A percentile compares a stretch with the other conserved stretches of the same genome.
These are phyloP conservation scores for Apiotrichum gamsii DNA, from an alignment of 1,284 basidiomycete species.

Conservation along the genomic window DNA sequence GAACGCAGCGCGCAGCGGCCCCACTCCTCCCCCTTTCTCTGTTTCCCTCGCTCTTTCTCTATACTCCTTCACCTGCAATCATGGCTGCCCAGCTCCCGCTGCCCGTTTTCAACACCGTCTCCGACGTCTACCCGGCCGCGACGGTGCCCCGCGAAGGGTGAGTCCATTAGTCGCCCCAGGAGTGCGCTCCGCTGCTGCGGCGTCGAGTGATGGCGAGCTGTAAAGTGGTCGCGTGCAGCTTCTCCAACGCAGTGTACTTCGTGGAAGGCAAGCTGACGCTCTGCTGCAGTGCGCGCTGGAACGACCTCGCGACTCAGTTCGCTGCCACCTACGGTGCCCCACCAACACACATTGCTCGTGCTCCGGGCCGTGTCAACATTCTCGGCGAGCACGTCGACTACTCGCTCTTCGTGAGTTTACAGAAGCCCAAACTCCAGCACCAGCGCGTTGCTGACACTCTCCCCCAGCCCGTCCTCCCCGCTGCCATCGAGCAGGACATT, in stretches of 20 bases:
- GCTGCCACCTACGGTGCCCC: conserved; percentile 58
- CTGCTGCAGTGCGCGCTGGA: conserved; percentile 55
- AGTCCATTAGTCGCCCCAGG: too few relatives aligned
- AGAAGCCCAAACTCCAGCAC: background rate
- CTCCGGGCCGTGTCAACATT: conserved; percentile 76
- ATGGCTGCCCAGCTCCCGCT: conserved; percentile 56
- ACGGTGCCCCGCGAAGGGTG: conserved; percentile 55
- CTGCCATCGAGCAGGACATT: conserved; percentile 78
- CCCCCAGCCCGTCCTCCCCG: conserved; percentile 58
- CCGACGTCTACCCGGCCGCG: conserved; percentile 56
- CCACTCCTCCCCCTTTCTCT: too few relatives aligned
- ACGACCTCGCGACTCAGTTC: conserved; percentile 59
- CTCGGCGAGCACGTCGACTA: conserved; percentile 85
- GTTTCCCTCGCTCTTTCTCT: too few relatives aligned
- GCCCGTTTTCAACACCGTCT: conserved; percentile 59
- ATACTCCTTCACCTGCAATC: too few relatives aligned
- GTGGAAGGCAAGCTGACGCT: too few relatives aligned
- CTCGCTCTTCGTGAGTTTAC: conserved; percentile 35
- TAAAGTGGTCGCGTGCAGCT: too few relatives aligned
- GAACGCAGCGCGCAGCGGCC: too few relatives aligned
- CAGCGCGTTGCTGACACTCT: too few relatives aligned
- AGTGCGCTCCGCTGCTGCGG: too few relatives aligned
- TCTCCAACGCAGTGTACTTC: too few relatives aligned
- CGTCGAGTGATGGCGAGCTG: too few relatives aligned
- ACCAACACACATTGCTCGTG: conserved; percentile 66